Conservation (phyloP, 345 rosid genomes). For the Eucalyptus erythrocorys region DNA sequence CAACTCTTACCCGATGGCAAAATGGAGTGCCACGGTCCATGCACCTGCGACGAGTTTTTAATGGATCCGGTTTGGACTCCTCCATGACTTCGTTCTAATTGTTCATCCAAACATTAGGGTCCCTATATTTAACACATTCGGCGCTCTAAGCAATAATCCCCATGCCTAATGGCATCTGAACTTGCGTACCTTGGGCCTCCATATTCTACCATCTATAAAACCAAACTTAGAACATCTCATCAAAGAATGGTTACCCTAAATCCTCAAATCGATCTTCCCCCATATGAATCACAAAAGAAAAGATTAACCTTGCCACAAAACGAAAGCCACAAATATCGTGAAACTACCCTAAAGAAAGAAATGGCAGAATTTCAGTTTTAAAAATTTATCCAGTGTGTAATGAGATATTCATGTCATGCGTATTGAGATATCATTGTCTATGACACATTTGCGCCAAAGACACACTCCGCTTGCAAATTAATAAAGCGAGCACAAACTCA, state of each 20-base stretch:
- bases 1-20: conserved; percentile 75
- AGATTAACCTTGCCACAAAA: neutral
- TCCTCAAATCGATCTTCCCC: neutral
- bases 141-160: conserved; percentile 92
- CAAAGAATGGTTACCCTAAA: neutral
- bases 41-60: conserved; percentile 89
- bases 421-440: neutral
- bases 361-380: neutral
- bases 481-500: neutral
- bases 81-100: conserved; percentile 96
- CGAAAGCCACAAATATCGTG: neutral
- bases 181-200: conserved; percentile 26
- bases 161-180: conserved; percentile 57
- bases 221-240: neutral
- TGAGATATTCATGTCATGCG: neutral
- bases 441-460: neutral
- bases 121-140: conserved; percentile 85
- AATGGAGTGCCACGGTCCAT: conserved; percentile 99
- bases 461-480: neutral
- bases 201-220: neutral
- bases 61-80: conserved; percentile 65
- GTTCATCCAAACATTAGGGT: conserved; percentile 70
- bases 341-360: neutral
- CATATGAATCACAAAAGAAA: neutral
- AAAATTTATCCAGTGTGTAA: neutral